Conservation (phyloP, 2,329 filamentous ascomycete genomes). For the Helotiales sp. region DNA sequence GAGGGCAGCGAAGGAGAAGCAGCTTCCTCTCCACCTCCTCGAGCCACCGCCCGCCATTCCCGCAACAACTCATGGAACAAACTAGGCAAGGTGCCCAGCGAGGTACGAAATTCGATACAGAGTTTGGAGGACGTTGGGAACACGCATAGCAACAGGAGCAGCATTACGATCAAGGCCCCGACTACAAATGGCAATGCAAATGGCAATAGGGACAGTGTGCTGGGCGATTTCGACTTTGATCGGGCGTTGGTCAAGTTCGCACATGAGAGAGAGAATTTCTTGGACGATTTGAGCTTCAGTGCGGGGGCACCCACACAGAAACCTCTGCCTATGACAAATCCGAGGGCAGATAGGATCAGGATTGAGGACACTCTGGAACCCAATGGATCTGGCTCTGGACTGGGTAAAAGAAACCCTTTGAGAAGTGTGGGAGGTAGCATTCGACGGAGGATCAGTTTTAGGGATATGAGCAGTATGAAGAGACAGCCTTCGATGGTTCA, state of each 20-base stretch:
- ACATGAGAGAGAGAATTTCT: slow-evolving; percentile 89
- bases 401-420: slow-evolving; percentile 51
- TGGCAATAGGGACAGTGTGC: slow-evolving; percentile 34
- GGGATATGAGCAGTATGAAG: slow-evolving; percentile 94
- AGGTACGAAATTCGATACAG: slow-evolving; percentile 57
- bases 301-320: slow-evolving; percentile 74
- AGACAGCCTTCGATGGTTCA: slow-evolving; percentile 74
- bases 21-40: slow-evolving; percentile 43
- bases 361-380: slow-evolving; percentile 64
- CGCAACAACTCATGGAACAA: slow-evolving; percentile 65
- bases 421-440: slow-evolving; percentile 77
- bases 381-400: slow-evolving; percentile 39
- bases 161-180: slow-evolving; percentile 64
- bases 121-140: slow-evolving; percentile 62
- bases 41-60: slow-evolving; percentile 58
- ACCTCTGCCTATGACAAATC: slow-evolving; percentile 74
- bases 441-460: slow-evolving; percentile 87
- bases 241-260: slow-evolving; percentile 92
- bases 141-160: slow-evolving; percentile 64
- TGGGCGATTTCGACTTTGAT: slow-evolving; percentile 87
- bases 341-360: slow-evolving; percentile 81
- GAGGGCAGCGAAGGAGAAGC: slow-evolving; percentile 61
- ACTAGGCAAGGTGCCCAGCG: slow-evolving; percentile 58
- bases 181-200: slow-evolving; percentile 36
- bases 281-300: slow-evolving; percentile 88